phyloP scores from a whole-genome alignment of 257 asterid species.

The Cynanchum wilfordii region DNA sequence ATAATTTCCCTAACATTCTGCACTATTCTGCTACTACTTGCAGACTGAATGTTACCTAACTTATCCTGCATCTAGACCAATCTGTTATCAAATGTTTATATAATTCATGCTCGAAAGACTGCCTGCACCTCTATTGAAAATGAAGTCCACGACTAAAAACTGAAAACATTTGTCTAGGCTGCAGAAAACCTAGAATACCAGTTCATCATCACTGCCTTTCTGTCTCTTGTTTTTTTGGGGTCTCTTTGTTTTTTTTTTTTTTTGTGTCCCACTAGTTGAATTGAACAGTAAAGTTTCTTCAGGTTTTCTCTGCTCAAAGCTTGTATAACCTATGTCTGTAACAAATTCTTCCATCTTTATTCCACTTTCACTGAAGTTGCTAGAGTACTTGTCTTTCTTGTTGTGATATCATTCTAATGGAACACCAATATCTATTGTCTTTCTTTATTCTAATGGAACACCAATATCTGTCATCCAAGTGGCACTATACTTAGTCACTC shows the following conservation, averaged over 20 bases:
- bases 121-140: background rate
- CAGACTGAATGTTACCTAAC: background rate
- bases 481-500: background rate
- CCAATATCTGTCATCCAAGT: background rate
- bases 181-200: background rate
- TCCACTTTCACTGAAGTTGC: background rate
- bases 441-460: background rate
- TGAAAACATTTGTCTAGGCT: background rate
- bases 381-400: background rate
- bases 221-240: background rate
- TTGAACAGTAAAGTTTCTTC: background rate
- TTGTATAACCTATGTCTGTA: background rate
- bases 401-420: background rate
- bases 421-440: background rate
- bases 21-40: background rate
- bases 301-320: background rate
- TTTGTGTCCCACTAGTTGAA: background rate
- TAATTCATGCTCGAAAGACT: background rate
- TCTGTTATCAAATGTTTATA: background rate
- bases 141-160: background rate
- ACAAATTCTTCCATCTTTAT: background rate
- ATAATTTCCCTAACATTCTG: background rate
- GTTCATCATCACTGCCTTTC: background rate
- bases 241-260: background rate
- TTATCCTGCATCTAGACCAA: background rate